phyloP scores from a whole-genome alignment of 352 stramenopile species.

The Globisporangium mamillatum region DNA sequence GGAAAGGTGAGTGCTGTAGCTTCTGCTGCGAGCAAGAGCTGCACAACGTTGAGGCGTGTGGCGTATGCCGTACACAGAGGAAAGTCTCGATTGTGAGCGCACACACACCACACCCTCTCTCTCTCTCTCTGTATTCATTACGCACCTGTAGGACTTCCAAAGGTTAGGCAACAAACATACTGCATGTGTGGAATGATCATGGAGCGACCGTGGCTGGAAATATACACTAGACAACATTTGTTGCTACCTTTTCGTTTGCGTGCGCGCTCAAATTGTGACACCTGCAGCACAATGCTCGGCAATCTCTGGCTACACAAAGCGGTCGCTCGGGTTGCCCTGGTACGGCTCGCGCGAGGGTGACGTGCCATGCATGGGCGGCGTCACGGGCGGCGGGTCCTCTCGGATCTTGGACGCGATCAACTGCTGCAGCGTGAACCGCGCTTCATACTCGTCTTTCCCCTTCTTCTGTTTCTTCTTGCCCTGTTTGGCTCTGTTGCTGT shows the following conservation, averaged over 20 bases:
- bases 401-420: conserved; percentile 22
- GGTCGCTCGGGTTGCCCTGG: conserved; percentile 9
- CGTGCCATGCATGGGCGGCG: conserved; percentile 7
- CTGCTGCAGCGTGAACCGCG: conserved; percentile 14
- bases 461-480: neutral
- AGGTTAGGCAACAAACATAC: neutral
- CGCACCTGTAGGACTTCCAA: neutral
- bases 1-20: neutral
- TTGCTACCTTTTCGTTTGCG: neutral
- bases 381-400: conserved; percentile 8
- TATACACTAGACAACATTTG: neutral
- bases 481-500: neutral
- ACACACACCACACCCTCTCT: neutral
- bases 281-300: neutral
- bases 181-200: neutral
- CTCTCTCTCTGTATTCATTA: neutral
- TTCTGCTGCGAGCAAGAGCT: neutral
- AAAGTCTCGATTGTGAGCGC: neutral
- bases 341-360: conserved; percentile 9
- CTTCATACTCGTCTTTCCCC: neutral
- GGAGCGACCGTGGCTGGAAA: neutral
- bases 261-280: neutral
- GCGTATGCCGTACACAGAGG: neutral
- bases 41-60: neutral
- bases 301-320: conserved; percentile 7